Conservation (phyloP, 2,329 filamentous ascomycete genomes). For the Talaromyces sp. region DNA sequence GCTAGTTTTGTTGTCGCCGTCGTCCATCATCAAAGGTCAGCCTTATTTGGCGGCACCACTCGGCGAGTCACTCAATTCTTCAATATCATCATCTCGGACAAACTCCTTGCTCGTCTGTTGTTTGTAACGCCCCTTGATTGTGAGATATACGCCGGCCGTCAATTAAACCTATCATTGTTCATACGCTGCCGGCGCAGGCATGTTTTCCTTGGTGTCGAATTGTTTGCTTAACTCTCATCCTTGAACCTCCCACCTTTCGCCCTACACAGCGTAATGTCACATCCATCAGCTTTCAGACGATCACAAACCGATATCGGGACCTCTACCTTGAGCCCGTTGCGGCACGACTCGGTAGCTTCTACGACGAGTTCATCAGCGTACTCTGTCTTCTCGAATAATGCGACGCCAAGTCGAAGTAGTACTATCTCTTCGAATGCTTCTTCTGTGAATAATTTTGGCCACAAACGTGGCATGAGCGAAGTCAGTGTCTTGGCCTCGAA, state of each 20-base stretch:
- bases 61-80: neutral
- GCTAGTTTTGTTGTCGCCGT: slow-evolving; percentile 8
- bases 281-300: slow-evolving; percentile 35
- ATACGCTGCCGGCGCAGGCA: slow-evolving; percentile 36
- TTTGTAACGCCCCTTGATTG: slow-evolving; percentile 20
- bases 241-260: slow-evolving; percentile 30
- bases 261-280: slow-evolving; percentile 39
- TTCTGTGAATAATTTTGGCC: slow-evolving; percentile 45
- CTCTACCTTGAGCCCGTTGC: slow-evolving; percentile 46
- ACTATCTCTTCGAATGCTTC: slow-evolving; percentile 71
- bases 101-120: neutral
- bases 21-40: slow-evolving; percentile 6
- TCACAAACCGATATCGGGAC: slow-evolving; percentile 40
- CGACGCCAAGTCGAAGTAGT: slow-evolving; percentile 59
- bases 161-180: neutral
- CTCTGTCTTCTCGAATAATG: slow-evolving; percentile 49
- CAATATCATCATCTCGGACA: neutral
- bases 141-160: neutral
- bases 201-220: slow-evolving; percentile 36
- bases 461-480: slow-evolving; percentile 76
- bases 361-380: slow-evolving; percentile 53
- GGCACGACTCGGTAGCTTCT: slow-evolving; percentile 56
- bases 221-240: slow-evolving; percentile 26
- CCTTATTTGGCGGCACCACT: slow-evolving; percentile 12
- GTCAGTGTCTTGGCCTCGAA: slow-evolving; percentile 54